phyloP scores from a whole-genome alignment of 495 filamentous ascomycete species.

The Trichoderma asperelloides region DNA sequence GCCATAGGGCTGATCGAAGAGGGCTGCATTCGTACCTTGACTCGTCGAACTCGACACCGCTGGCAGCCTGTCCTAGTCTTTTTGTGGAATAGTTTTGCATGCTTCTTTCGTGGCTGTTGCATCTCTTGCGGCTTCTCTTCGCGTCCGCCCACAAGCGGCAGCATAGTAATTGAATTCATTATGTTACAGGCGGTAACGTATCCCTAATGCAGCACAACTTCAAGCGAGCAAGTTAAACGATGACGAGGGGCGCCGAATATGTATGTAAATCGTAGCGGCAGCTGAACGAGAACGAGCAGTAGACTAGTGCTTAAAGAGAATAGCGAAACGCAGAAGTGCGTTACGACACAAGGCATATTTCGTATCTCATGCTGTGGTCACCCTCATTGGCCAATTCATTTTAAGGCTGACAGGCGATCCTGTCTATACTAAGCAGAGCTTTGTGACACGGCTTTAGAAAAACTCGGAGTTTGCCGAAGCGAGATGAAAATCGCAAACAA shows the following conservation, averaged over 20 bases:
- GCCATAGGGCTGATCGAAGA: neutral
- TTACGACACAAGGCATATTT: too few relatives aligned
- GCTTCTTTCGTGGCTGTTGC: conserved; percentile 1
- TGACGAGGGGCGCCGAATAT: neutral
- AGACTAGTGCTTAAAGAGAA: neutral
- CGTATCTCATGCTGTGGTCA: too few relatives aligned
- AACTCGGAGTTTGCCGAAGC: too few relatives aligned
- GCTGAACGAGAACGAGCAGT: neutral
- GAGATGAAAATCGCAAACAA: too few relatives aligned
- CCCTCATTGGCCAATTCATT: too few relatives aligned
- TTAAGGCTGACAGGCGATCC: too few relatives aligned
- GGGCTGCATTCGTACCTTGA: neutral
- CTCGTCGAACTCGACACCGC: neutral
- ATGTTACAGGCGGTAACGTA: too few relatives aligned
- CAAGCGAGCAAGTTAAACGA: neutral
- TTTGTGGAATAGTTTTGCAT: conserved; percentile 2
- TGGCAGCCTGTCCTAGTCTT: neutral
- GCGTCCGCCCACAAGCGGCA: neutral
- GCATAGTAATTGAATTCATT: neutral
- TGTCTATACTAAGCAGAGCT: too few relatives aligned
- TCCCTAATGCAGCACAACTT: neutral
- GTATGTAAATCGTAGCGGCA: neutral
- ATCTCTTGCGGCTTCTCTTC: neutral
- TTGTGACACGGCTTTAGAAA: too few relatives aligned
- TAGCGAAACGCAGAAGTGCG: too few relatives aligned